A percentile compares a stretch with the other conserved stretches of the same genome.
Conservation (phyloP, 2,329 filamentous ascomycete species). For the Phoma herbarum region DNA sequence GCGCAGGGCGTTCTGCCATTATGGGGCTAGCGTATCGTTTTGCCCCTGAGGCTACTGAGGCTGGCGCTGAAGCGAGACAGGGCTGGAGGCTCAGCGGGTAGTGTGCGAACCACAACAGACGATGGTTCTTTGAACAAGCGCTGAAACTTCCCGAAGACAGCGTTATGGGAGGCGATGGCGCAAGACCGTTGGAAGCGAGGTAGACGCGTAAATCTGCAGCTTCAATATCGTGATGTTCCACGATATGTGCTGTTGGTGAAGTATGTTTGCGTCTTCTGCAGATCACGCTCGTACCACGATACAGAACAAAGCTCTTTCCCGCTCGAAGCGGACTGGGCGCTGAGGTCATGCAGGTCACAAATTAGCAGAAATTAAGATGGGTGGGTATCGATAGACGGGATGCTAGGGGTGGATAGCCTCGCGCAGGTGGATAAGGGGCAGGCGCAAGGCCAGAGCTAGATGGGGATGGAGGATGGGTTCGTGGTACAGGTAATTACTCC, state of each 20-base stretch:
- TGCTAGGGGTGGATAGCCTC: conserved; percentile 24
- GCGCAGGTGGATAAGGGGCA: not conserved
- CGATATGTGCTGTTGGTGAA: not conserved
- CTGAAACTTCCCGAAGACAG: not conserved
- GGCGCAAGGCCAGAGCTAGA: conserved; percentile 1
- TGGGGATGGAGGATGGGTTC: conserved; percentile 5
- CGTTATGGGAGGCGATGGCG: not conserved
- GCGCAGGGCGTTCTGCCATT: conserved; percentile 12
- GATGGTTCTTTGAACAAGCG: not conserved
- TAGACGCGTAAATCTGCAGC: not conserved
- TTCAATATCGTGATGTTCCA: no score
- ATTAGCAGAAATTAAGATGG: conserved; percentile 48
- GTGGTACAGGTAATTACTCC: conserved; percentile 35
- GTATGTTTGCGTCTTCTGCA: not conserved
- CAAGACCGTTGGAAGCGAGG: not conserved
- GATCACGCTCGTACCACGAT: not conserved
- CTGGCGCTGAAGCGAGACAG: conserved; percentile 2
- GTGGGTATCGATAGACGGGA: conserved; percentile 46
- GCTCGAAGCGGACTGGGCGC: conserved; percentile 35
- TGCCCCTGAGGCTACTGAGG: conserved; percentile 7
- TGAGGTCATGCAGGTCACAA: conserved; percentile 47
- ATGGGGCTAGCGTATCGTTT: conserved; percentile 19
- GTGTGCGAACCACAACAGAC: conserved; percentile 5
- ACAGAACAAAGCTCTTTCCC: not conserved
- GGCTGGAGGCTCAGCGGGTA: conserved; percentile 16